phyloP scores from a whole-genome alignment of 805 yeast genomes.

The Candida silvicultrix region DNA sequence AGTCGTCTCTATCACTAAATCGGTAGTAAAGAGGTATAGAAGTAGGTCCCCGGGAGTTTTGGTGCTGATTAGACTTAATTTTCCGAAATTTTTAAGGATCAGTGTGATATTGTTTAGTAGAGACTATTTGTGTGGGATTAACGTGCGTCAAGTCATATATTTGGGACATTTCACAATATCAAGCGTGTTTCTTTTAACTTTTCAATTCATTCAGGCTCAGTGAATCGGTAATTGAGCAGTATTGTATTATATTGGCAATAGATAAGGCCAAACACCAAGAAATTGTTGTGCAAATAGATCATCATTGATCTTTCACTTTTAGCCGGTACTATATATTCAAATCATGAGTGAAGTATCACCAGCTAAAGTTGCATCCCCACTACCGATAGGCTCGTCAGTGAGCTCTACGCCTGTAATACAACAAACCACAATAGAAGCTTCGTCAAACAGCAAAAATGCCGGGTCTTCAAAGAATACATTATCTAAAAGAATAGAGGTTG shows the following conservation, averaged over 20 bases:
- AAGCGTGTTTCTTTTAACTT: background rate
- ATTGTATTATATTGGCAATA: background rate
- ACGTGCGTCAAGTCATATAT: background rate
- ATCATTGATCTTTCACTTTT: no score
- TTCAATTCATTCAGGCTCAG: background rate
- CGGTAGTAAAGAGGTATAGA: background rate
- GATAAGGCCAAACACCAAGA: no score
- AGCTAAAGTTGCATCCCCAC: background rate
- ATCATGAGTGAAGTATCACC: background rate
- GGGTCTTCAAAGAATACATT: background rate
- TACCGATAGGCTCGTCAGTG: background rate
- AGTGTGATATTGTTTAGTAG: background rate
- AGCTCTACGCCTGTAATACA: background rate
- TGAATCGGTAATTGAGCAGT: no score
- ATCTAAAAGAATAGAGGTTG: conserved; percentile 49
- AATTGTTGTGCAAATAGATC: no score
- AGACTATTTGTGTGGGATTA: background rate
- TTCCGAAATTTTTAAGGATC: background rate
- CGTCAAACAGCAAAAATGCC: background rate
- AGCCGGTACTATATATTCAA: no score
- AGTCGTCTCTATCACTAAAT: background rate
- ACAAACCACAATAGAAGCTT: background rate
- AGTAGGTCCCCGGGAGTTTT: background rate
- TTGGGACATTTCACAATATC: no score
- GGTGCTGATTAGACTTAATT: no score